Base-by-base conservation (phyloP, 2,329 filamentous ascomycete genomes). In the Lomentospora prolificans region DNA sequence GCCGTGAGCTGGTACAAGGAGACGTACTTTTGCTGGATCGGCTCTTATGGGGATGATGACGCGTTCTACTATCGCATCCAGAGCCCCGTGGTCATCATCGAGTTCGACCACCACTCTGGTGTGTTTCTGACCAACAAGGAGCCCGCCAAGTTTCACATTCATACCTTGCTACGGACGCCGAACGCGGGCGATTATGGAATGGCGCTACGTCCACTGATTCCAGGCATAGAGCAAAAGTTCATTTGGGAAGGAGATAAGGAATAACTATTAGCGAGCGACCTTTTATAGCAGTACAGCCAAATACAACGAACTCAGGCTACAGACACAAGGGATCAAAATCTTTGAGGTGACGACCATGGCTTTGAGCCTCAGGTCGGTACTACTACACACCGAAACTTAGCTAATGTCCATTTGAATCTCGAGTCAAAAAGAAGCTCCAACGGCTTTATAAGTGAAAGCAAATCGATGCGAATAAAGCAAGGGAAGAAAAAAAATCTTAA, bases 1-100 rank as follows among this genome's bases (percentile, higher is more conserved):
- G 74, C 84, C 50, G 72, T 75, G 53, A 64, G 67, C 3, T 77
- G 80, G 65, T 81, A 86, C 56, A 63, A 70, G n/a, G 85, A 90
- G 72, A 91, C 87, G 4, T 87, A 88, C 64, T 91, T 89, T 65
- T 81, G 79, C 65, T 92, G 88, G 86, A 90, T 91, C 55, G 88
- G 88, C 3, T 82, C 80, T 0, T 87, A 73, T 58, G 80, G 75
- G 0, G 75, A 87, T 53, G 69, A 79, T 0, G 86, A 90, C 65
- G 74, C 87, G 0, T 92, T 89, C 63, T 92, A 91, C 67, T 92
- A 84, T 63, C 77, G 88, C 0, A 78, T 92, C 3, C 87, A 92
- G 68, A 89, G 81, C 60, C 87, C 87, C 0, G 86, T 91, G 0
- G 73, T 89, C 0, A 72, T 91, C 2, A 73, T 86, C 53, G 88